phyloP scores from a whole-genome alignment of 192 early-diverging fungal species.

The Entomortierella beljakovae region DNA sequence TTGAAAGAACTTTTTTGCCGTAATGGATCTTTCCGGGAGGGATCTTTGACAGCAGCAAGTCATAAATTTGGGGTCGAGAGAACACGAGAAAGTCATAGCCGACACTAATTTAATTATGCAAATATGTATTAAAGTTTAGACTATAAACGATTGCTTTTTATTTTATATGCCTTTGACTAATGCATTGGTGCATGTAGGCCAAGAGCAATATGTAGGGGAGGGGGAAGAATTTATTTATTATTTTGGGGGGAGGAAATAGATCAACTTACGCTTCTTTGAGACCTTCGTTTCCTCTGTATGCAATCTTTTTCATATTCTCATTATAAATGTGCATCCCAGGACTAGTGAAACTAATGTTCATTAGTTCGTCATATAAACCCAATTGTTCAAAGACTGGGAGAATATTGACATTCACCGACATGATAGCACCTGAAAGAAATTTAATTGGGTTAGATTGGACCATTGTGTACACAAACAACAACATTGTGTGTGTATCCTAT shows the following conservation, averaged over 20 bases:
- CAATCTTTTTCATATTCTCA: constrained; percentile 33
- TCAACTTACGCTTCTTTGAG: constrained; percentile 30
- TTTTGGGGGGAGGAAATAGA: background rate
- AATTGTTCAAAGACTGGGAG: constrained; percentile 48
- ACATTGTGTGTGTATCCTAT: no score
- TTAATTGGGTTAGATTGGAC: background rate
- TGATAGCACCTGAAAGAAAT: constrained; percentile 17
- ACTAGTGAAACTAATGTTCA: constrained; percentile 25
- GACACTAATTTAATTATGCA: constrained; percentile 8
- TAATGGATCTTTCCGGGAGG: constrained; percentile 19
- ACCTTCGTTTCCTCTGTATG: constrained; percentile 27
- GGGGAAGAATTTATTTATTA: background rate
- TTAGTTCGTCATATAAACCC: constrained; percentile 31
- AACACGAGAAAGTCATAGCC: constrained; percentile 41
- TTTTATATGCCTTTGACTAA: background rate
- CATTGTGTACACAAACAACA: no score
- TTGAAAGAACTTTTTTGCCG: constrained; percentile 29
- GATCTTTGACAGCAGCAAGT: constrained; percentile 27
- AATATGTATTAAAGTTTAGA: background rate
- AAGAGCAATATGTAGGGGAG: background rate
- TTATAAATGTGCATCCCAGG: constrained; percentile 19
- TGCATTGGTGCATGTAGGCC: background rate
- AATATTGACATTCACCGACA: constrained; percentile 42
- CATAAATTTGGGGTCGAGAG: constrained; percentile 26
- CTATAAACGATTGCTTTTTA: background rate